Base-by-base conservation (phyloP, 306 rosid species). In the Dicorynia guianensis region DNA sequence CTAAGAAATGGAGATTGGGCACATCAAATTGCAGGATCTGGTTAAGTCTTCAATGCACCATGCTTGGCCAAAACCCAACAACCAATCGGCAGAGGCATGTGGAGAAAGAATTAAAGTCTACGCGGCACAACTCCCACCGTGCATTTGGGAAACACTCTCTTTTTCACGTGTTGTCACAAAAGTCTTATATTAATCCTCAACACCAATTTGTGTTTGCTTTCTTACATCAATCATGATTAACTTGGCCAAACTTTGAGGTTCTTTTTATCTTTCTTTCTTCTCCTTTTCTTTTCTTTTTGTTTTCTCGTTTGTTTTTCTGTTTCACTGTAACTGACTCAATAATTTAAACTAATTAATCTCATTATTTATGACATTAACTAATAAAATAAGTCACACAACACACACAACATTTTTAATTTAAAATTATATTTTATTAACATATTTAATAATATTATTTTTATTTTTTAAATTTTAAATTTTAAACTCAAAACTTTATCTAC, bases 1-100 rank as follows among this genome's bases (percentile, higher is more conserved):
- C 8, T 61, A 3, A 25, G 76, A 62, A 69, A 67, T 44, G 50
- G 17, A 65, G 64, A 19, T 9, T 1, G 72, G 34, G 54, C 33
- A 25, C 13, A 20, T 42, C 48, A 18, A 67, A 40, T 42, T 61
- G 67, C 33, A 72, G 58, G 8, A 7, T 58, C 44, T 1, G 58
- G 74, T 40, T 77, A 43, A 43, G 81, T 81, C 46, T 69, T 69
- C 76, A 78, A 74, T 52, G 63, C 64, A 69, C 15, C 11, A 58
- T 74, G 80, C 33, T 66, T 48, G 72, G 36, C 19, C 42, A 64
- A 70, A 49, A 15, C 48, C 69, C 71, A 38, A 70, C 82, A 72
- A 42, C 7, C 47, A 76, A 67, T 66, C 67, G 60, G 72, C 67
- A 64, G 9, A 50, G 9, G 83, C 87, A 79, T 56, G 85, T 82